Base-by-base conservation (phyloP, 2,329 filamentous ascomycete species). In the Pseudocercospora macadamiae region DNA sequence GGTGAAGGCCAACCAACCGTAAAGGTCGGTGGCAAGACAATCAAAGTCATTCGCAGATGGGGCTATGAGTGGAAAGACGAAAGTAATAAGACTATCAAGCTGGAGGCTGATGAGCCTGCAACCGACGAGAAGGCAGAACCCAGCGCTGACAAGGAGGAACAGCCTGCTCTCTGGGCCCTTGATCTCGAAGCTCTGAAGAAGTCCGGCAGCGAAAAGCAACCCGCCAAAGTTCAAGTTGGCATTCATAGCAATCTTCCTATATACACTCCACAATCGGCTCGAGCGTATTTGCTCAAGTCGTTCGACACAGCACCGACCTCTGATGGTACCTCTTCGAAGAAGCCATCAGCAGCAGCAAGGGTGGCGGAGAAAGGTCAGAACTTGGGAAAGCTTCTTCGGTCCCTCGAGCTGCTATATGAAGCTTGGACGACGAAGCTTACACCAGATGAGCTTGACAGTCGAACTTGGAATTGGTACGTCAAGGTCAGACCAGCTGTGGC, bases 391-490 rank as follows among this genome's bases (percentile, higher is more conserved):
- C 73, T 96, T 2, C 78, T 96, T 0, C 87, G 85, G 3, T 87
- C 89, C 0, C 77, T 96, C 57, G 83, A 92, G 61, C 71, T 91
- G 18, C 72, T 96, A 1, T 92, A 86, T 67, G 79, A 82, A 47
- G 93, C 90, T 61, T 96, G 91, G 92, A 80, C 82, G 1, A 75
- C 78, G n/a, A 81, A 85, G 26, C 72, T 96, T 30, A 80, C 75
- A 23, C 75, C 77, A 3, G 79, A 83, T 14, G 90, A 96, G 67
- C 77, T 96, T 53, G 90, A 96, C 70, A 81, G 82, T 61, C 83
- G 86, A 59, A 89, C 90, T 16, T 96, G 91, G 90, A 78, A 78
- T 9, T 96, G 91, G 91, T 96, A 96, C 74, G 79, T 89, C 1
- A 82, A 83, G 19, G 85, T 93, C 18, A 80, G 92, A 62, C 91